Percentiles rank a stretch among this genome's conserved stretches.
Conservation (phyloP, 139 green algal species). For the Asterochloris erici region DNA sequence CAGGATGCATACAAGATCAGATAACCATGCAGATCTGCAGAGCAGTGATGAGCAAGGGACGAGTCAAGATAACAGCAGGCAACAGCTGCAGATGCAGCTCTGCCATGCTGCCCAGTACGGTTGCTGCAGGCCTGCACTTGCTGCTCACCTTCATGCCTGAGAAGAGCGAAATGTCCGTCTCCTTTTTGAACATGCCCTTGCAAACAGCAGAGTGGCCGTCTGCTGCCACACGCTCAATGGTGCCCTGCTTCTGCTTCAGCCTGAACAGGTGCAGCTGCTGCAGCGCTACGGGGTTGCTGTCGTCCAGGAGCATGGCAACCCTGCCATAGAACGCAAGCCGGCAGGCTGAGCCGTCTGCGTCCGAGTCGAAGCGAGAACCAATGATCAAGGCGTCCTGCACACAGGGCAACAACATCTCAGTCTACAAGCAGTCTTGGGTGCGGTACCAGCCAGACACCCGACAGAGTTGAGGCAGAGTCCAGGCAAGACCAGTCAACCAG, state of each 20-base stretch:
- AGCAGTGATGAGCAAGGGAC: too few relatives aligned
- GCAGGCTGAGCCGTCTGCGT: constrained; percentile 66
- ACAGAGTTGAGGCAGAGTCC: too few relatives aligned
- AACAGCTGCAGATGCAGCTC: not conserved
- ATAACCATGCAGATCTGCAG: too few relatives aligned
- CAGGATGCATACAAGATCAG: too few relatives aligned
- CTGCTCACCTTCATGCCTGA: constrained; percentile 52
- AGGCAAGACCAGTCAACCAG: too few relatives aligned
- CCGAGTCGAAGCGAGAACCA: constrained; percentile 79
- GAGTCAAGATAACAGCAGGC: not conserved
- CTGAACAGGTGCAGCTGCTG: constrained; percentile 72
- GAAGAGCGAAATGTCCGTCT: constrained; percentile 86
- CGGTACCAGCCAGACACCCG: not conserved
- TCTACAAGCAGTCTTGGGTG: not conserved
- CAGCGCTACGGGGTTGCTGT: constrained; percentile 32
- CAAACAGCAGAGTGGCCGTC: constrained; percentile 73
- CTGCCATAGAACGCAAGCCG: constrained; percentile 87
- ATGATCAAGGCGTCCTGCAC: constrained; percentile 77
- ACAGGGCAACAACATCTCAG: not conserved
- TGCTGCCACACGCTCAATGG: constrained; percentile 67
- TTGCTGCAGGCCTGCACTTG: not conserved
- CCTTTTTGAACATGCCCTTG: constrained; percentile 90
- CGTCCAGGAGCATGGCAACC: constrained; percentile 47
- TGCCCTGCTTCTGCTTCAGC: constrained; percentile 69
- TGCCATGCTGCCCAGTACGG: not conserved